These are phyloP conservation scores for Aspergillus sp. DNA, from an alignment of 2,329 filamentous ascomycete species.

Conservation along the genomic window DNA sequence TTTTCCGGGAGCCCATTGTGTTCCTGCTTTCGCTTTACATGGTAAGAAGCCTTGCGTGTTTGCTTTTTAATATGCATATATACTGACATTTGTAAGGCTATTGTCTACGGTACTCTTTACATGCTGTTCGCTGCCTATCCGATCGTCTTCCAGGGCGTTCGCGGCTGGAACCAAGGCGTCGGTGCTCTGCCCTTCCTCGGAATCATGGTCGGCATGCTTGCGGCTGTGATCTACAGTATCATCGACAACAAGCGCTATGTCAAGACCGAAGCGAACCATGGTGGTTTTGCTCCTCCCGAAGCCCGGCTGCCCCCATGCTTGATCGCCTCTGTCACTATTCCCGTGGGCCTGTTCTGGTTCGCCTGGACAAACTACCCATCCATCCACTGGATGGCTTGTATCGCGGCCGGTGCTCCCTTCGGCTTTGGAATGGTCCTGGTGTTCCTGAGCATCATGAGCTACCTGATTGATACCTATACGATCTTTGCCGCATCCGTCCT, in stretches of 20 bases:
- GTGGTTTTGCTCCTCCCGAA: slow-evolving; percentile 49
- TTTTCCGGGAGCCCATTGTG: slow-evolving; percentile 12
- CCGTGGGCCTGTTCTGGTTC: slow-evolving; percentile 58
- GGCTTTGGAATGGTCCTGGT: slow-evolving; percentile 42
- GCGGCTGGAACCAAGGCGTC: slow-evolving; percentile 42
- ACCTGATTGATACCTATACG: slow-evolving; percentile 42
- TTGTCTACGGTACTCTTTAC: slow-evolving; percentile 17
- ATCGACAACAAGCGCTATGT: slow-evolving; percentile 34
- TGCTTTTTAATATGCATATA: no score
- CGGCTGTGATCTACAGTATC: slow-evolving; percentile 37
- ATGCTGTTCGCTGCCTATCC: slow-evolving; percentile 18
- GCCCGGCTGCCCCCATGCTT: slow-evolving; percentile 51
- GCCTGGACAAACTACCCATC: slow-evolving; percentile 54
- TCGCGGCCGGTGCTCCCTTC: slow-evolving; percentile 35
- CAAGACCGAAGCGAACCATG: slow-evolving; percentile 17
- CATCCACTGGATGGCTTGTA: slow-evolving; percentile 37
- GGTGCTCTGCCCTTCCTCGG: slow-evolving; percentile 48
- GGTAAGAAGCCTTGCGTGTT: slow-evolving; percentile 5
- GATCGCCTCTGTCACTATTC: slow-evolving; percentile 48
- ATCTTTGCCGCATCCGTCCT: slow-evolving; percentile 40
- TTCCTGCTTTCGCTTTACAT: slow-evolving; percentile 20
- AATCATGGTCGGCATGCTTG: slow-evolving; percentile 38
- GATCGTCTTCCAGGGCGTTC: slow-evolving; percentile 14
- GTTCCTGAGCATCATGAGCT: slow-evolving; percentile 40
- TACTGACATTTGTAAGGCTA: slow-evolving; percentile 7